Conservation (phyloP, 2,329 filamentous ascomycete genomes). For the Aspergillus novofumigatus region DNA sequence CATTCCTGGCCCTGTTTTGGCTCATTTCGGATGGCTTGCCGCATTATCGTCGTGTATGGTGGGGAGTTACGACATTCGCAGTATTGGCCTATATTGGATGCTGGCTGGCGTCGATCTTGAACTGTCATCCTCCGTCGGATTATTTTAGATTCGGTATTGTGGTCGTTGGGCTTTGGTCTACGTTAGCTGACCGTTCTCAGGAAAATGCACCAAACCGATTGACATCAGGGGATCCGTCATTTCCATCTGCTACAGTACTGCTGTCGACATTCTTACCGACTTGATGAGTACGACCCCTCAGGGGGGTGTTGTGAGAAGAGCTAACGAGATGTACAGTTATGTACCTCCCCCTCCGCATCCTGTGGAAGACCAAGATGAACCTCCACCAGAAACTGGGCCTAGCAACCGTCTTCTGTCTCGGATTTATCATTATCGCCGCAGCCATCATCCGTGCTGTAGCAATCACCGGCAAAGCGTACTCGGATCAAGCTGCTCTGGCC, state of each 20-base stretch:
- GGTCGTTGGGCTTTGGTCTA: background rate
- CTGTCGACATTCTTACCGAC: conserved; percentile 21
- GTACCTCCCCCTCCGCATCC: conserved; percentile 25
- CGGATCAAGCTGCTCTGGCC: conserved; percentile 15
- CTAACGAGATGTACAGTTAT: conserved; percentile 20
- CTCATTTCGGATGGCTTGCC: conserved; percentile 13
- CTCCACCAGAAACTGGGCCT: conserved; percentile 24
- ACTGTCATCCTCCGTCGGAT: conserved; percentile 15
- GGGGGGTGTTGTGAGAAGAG: background rate
- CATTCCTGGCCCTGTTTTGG: conserved; percentile 20
- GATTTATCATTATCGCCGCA: conserved; percentile 20
- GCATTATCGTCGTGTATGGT: conserved; percentile 14
- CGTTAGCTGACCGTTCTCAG: conserved; percentile 3
- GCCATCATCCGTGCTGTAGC: conserved; percentile 25
- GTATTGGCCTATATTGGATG: conserved; percentile 13
- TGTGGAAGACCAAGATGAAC: conserved; percentile 24
- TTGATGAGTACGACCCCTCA: conserved; percentile 17
- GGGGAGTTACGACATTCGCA: conserved; percentile 7
- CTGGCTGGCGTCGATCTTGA: conserved; percentile 15
- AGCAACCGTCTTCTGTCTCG: conserved; percentile 24
- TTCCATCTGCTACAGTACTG: conserved; percentile 18
- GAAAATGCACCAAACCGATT: conserved; percentile 12
- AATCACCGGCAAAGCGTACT: conserved; percentile 19
- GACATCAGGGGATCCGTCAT: conserved; percentile 14
- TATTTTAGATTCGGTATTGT: conserved; percentile 16